phyloP scores from a whole-genome alignment of 208 protist genomes.

The Trichomonas vaginalis region DNA sequence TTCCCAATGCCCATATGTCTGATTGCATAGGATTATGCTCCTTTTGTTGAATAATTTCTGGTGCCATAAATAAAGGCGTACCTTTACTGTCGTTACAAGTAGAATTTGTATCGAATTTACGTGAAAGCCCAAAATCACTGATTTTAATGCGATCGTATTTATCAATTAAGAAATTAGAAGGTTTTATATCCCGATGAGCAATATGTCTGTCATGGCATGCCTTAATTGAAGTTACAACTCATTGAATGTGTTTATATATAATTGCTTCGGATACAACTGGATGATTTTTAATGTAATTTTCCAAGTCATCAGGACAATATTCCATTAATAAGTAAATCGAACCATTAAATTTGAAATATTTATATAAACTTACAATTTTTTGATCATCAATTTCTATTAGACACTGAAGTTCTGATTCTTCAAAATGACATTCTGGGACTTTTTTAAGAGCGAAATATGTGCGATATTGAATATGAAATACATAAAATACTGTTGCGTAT shows the following conservation, averaged over 20 bases:
- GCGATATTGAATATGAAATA: not conserved
- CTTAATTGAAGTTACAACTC: not conserved
- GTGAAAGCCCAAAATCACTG: not conserved
- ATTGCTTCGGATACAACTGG: no score
- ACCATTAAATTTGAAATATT: not conserved
- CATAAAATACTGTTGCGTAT: not conserved
- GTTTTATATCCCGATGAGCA: conserved; percentile 44
- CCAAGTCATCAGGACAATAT: not conserved
- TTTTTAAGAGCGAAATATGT: not conserved
- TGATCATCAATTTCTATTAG: not conserved
- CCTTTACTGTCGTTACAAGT: conserved; percentile 71
- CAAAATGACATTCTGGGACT: not conserved
- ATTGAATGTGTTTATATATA: no score
- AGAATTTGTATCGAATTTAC: conserved; percentile 60
- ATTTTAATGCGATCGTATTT: not conserved
- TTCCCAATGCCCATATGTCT: conserved; percentile 88
- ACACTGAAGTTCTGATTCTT: not conserved
- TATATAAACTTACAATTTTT: not conserved
- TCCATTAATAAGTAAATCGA: not conserved
- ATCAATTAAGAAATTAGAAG: not conserved
- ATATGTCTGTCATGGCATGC: conserved; percentile 41
- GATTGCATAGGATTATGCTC: conserved; percentile 16
- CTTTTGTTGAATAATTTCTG: conserved; percentile 59
- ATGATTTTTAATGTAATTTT: not conserved
- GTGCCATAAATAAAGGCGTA: conserved; percentile 76